Percentiles rank a stretch among this genome's conserved stretches.
These are phyloP conservation scores for Alternaria infectoria DNA, from an alignment of 2,329 filamentous ascomycete species.

Conservation along the genomic window DNA sequence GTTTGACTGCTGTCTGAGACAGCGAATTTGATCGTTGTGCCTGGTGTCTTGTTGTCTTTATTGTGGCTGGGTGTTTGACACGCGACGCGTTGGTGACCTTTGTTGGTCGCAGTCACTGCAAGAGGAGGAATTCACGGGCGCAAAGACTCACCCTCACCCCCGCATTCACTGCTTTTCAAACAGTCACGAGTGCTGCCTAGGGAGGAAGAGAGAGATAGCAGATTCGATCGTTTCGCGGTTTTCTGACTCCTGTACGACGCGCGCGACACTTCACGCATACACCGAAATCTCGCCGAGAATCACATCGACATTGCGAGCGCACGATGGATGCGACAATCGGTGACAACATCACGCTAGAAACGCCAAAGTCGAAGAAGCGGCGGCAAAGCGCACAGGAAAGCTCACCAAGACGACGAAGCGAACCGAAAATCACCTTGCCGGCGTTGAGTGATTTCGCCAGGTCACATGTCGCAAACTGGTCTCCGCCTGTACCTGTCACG, in stretches of 20 bases:
- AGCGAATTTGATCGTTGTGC: not conserved
- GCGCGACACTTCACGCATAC: not conserved
- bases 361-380: not conserved
- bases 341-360: not conserved
- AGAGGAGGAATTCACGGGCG: not conserved
- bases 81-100: not conserved
- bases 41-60: not conserved
- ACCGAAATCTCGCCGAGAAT: not conserved
- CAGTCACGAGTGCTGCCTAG: not conserved
- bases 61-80: not conserved
- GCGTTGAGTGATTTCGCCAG: constrained; percentile 13
- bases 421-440: not conserved
- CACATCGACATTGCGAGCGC: not conserved
- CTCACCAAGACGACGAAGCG: not conserved
- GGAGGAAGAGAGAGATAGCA: not conserved
- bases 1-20: not conserved
- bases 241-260: not conserved
- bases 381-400: not conserved
- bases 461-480: constrained; percentile 19
- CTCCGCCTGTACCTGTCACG: constrained; percentile 1
- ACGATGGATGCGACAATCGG: not conserved
- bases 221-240: not conserved
- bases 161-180: not conserved
- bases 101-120: not conserved
- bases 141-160: not conserved